Base-by-base conservation (phyloP, 768 basidiomycete species). In the Rhodocollybia butyracea region DNA sequence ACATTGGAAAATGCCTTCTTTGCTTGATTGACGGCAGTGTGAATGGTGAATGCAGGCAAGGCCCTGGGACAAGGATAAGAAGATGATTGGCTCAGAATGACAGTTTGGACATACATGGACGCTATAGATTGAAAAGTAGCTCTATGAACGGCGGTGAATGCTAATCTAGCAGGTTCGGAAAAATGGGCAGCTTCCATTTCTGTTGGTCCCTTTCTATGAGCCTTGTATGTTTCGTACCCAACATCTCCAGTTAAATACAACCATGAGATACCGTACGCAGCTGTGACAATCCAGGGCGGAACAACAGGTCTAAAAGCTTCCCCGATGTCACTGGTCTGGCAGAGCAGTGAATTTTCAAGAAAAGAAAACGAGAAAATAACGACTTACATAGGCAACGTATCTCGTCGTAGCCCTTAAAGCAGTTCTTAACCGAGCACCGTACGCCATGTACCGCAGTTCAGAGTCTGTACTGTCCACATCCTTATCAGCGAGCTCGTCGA, bases 261-360 rank as follows among this genome's bases (percentile, higher is more conserved):
- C 89, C 90, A 91, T 0, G 88, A 89, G 51, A 92, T 70, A 13
- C 88, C 90, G 64, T 94, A 94, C 10, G 87, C 88, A 32, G 87
- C 86, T 3, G 80, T 81, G 12, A 94, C 89, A 15, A 88, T 57
- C 66, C 77, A 78, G 1, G 91, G 86, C 34, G 82, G 81, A 3
- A 91, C 86, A 32, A 92, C 81, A 2, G 90, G 89, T 10, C 91
- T 76, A 66, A 92, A 91, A 1, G 89, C 86, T 70, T 92, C 91
- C 43, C 91, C 91, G 24, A 91, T 73, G 63, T 91, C 89, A 70
- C 88, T 89, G 40, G 88, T 89, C 86, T 89, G 27, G 63, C 34
- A 50, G 48, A 31, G 57, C 22, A 54, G 40, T 22, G 51, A 58
- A 60, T 68, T 66, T 58, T 61, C 59, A 57, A 56, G 5, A 50